Evolutionary conservation across 805 yeast species (phyloP), one percentile per base, ranked within the genome.

Genomic region (Yarrowia bubula): DNA sequence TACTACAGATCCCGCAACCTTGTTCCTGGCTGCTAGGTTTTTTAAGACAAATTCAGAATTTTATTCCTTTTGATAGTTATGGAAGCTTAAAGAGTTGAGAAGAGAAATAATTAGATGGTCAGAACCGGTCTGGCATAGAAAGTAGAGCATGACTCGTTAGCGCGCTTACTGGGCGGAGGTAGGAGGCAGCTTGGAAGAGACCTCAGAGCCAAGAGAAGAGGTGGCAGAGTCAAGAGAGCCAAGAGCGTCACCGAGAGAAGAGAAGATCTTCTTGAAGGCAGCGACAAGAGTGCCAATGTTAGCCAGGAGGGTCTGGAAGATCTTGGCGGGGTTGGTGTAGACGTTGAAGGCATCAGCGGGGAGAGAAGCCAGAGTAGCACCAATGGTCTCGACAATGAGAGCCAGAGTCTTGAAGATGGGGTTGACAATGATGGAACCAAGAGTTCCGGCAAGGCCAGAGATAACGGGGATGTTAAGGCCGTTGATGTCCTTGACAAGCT

Each of bases 401-500:
- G 58, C 58, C 43, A 51, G 58, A 18, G 58, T 51, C 43, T 51
- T 51, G 58, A 51, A 51, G 58, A 51, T 51, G 58, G 58, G 58
- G 58, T 51, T 51, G 58, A 51, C 43, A 22, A 51, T 10, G 22
- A 51, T 38, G 43, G 43, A n/a, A 18, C 33, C 43, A 14, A 51
- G 35, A 22, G 58, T 51, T 10, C 43, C 43, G 43, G 58, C 58
- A 51, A 51, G 8, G 14, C 58, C 58, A 8, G 58, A 37, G 32
- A 51, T 37, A n/a, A 51, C 43, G 58, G 58, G 58, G 5, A 51
- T 17, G 58, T 51, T 51, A 10, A 51, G 58, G 58, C 18, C 58
- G 35, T 18, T 14, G 35, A 51, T 51, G 58, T 51, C 43, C 58
- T 51, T 51, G 58, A 51, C 22, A 4, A 51, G 58, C 22, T 28